These are phyloP conservation scores for Prosopis cineraria DNA, from an alignment of 306 rosid species.

Conservation along the genomic window DNA sequence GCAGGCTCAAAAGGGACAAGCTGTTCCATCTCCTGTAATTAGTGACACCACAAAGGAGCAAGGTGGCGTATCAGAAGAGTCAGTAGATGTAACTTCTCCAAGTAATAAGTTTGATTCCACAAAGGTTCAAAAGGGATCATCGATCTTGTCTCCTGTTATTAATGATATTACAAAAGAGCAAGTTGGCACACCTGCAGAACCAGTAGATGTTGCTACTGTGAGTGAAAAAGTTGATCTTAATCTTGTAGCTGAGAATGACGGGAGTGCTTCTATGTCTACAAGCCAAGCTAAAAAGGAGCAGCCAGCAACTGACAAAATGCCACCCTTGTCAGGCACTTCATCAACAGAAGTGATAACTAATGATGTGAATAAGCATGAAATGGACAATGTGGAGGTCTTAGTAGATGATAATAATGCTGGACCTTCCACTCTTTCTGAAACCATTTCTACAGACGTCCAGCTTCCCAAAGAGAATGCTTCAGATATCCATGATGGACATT, in stretches of 20 bases:
- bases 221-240: slow-evolving; percentile 44
- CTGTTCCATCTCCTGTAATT: slow-evolving; percentile 40
- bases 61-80: slow-evolving; percentile 40
- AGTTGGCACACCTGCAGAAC: slow-evolving; percentile 40
- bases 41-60: slow-evolving; percentile 47
- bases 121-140: slow-evolving; percentile 32
- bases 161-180: slow-evolving; percentile 48
- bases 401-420: slow-evolving; percentile 43
- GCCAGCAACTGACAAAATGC: slow-evolving; percentile 39
- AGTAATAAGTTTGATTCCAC: slow-evolving; percentile 47
- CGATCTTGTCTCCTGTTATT: slow-evolving; percentile 38
- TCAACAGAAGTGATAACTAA: slow-evolving; percentile 36
- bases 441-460: slow-evolving; percentile 34
- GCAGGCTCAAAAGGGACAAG: slow-evolving; percentile 56
- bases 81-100: slow-evolving; percentile 41
- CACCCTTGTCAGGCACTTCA: slow-evolving; percentile 42
- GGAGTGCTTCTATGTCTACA: slow-evolving; percentile 38
- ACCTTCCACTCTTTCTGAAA: slow-evolving; percentile 45
- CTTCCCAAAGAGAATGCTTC: slow-evolving; percentile 45
- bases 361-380: slow-evolving; percentile 52
- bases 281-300: slow-evolving; percentile 45
- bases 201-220: slow-evolving; percentile 41
- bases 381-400: slow-evolving; percentile 41
- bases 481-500: slow-evolving; percentile 51
- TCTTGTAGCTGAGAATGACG: slow-evolving; percentile 46